These are phyloP conservation scores for Tulasnella sp. DNA, from an alignment of 768 basidiomycete species.

Conservation along the genomic window DNA sequence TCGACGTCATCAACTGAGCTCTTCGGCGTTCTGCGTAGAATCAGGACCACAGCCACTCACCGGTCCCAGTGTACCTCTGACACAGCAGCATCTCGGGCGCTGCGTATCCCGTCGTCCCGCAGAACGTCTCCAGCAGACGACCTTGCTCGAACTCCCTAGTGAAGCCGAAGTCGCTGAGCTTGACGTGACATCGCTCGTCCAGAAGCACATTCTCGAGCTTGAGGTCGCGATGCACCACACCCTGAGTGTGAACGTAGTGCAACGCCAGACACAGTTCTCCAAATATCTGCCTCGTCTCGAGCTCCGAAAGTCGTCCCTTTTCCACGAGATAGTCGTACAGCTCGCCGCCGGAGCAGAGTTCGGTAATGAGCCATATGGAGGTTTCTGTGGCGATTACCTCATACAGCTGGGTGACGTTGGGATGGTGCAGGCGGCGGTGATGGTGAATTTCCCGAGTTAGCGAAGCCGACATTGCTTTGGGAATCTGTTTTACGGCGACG, in stretches of 20 bases:
- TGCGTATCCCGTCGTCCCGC: slow-evolving; percentile 85
- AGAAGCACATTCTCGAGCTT: slow-evolving; percentile 92
- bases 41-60: slow-evolving; percentile 33
- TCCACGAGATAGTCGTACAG: slow-evolving; percentile 97
- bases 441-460: slow-evolving; percentile 98
- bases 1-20: slow-evolving; percentile 20
- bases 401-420: slow-evolving; percentile 89
- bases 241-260: slow-evolving; percentile 82
- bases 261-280: slow-evolving; percentile 94
- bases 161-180: slow-evolving; percentile 92
- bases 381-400: slow-evolving; percentile 97
- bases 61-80: slow-evolving; percentile 81
- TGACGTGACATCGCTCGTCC: slow-evolving; percentile 83
- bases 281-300: slow-evolving; percentile 78
- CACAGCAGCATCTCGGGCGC: slow-evolving; percentile 86
- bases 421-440: slow-evolving; percentile 92
- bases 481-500: slow-evolving; percentile 97
- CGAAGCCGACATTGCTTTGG: slow-evolving; percentile 81
- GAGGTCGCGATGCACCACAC: slow-evolving; percentile 92
- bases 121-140: slow-evolving; percentile 78
- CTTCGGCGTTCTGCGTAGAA: not conserved
- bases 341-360: slow-evolving; percentile 94
- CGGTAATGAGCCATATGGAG: slow-evolving; percentile 93
- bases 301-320: slow-evolving; percentile 75
- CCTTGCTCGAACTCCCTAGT: slow-evolving; percentile 82